Conservation (phyloP, 192 early-diverging fungal species). For the Coemansia biformis region DNA sequence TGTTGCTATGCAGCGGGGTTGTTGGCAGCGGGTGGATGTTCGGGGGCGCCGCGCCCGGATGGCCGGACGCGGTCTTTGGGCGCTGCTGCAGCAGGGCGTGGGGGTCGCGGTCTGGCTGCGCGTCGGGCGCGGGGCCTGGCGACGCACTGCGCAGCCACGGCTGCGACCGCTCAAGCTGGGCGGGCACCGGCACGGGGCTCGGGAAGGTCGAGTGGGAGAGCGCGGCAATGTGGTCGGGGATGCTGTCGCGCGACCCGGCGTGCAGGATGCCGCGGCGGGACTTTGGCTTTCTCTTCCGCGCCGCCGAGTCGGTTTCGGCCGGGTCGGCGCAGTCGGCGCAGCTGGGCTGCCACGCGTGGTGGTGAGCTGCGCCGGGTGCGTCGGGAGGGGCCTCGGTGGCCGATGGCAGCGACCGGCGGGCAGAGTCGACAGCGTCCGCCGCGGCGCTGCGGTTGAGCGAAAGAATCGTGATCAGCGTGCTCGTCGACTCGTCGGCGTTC, state of each 20-base stretch:
- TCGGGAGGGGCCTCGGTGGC: constrained; percentile 4
- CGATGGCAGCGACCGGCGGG: constrained; percentile 30
- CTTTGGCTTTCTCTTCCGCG: constrained; percentile 21
- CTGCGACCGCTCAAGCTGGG: constrained; percentile 23
- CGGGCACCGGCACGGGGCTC: constrained; percentile 33
- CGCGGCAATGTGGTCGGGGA: constrained; percentile 44
- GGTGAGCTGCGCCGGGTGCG: no score
- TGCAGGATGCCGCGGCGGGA: constrained; percentile 31
- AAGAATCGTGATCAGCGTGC: constrained; percentile 44
- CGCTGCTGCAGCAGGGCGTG: constrained; percentile 17
- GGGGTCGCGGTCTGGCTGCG: constrained; percentile 4
- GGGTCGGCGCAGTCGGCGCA: no score
- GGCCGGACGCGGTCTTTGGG: constrained; percentile 36
- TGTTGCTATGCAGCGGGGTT: background rate
- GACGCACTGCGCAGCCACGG: constrained; percentile 19
- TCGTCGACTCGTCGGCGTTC: constrained; percentile 43
- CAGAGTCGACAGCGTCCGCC: constrained; percentile 1
- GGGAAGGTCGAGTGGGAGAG: constrained; percentile 49
- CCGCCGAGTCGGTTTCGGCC: background rate
- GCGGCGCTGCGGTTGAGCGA: constrained; percentile 33
- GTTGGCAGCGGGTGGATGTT: no score
- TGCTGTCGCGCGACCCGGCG: constrained; percentile 38
- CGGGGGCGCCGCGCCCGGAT: constrained; percentile 2
- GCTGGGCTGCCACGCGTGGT: no score
- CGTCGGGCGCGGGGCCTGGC: constrained; percentile 4